Base-by-base conservation (phyloP, 2,329 filamentous ascomycete species). In the Phyllosticta citriasiana region DNA sequence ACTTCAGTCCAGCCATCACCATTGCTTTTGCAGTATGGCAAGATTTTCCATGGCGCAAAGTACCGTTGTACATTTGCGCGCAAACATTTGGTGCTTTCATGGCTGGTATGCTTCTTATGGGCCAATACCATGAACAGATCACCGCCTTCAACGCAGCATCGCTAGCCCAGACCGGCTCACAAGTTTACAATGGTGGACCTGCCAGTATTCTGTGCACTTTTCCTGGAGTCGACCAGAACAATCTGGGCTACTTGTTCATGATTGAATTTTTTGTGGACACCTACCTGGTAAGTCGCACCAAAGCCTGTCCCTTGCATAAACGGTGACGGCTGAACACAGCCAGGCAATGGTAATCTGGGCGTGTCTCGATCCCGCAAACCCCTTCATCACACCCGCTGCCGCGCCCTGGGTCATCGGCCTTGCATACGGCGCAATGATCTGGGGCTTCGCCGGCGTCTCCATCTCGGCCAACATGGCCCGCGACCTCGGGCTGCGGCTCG, bases 181-280 rank as follows among this genome's bases (percentile, higher is more conserved):
- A 74, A 26, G 74, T 80, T 14, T 77, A 74, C 63, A 74, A 78
- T 59, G 77, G 79, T 30, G 80, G 80, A 0, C 79, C 82, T 4
- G 82, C 82, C 2, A 79, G 77, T 55, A 79, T 85, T 52, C 74
- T 85, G 9, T 83, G 78, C 69, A 74, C 79, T 2, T 83, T 83
- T 67, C 82, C 81, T 0, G 75, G 72, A 25, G 66, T 76, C 0
- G 75, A 72, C 16, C 79, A 84, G 66, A 79, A 75, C 5, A 82
- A 80, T 64, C 73, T 81, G 50, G 82, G 82, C 14, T 84, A 80
- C 67, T 68, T 85, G 0, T 82, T 85, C 71, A 68, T 84, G 58
- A 80, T 80, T 62, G 83, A 85, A 67, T 85, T 82, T 68, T 83
- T 85, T 65, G 81, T 82, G 27, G 79, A 82, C 66, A 74, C 71